Conservation (phyloP, 177 flowering plant species). For the Vitis hybrid region DNA sequence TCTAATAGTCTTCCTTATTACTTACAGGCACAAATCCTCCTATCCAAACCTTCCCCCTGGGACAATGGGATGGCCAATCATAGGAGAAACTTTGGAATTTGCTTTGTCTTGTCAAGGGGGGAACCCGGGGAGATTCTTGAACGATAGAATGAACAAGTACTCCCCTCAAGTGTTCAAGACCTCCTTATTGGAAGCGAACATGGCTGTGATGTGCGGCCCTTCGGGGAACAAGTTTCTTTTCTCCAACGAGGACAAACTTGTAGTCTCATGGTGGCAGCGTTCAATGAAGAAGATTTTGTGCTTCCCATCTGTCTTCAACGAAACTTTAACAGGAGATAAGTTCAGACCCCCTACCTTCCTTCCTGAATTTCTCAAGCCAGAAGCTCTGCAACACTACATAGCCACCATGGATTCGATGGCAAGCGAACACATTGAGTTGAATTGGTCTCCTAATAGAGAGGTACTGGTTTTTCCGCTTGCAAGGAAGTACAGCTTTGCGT, state of each 20-base stretch:
- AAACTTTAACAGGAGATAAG: not conserved
- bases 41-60: no score
- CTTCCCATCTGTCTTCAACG: slow-evolving; percentile 14
- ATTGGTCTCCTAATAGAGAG: slow-evolving; percentile 26
- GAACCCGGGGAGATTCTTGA: no score
- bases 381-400: slow-evolving; percentile 24
- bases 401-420: slow-evolving; percentile 34
- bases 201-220: slow-evolving; percentile 38
- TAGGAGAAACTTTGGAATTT: no score
- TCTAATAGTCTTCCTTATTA: no score
- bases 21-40: no score
- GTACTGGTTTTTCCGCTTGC: slow-evolving; percentile 24
- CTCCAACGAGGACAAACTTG: slow-evolving; percentile 29
- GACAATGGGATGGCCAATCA: no score
- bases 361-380: slow-evolving; percentile 31
- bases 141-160: no score
- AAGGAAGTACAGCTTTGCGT: slow-evolving; percentile 25
- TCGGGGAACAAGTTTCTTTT: slow-evolving; percentile 48
- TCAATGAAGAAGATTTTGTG: slow-evolving; percentile 21
- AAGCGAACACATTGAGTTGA: slow-evolving; percentile 20
- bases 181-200: slow-evolving; percentile 31
- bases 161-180: slow-evolving; percentile 27
- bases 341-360: slow-evolving; percentile 15
- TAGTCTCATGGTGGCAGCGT: slow-evolving; percentile 41
- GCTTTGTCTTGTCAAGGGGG: no score